phyloP scores from a whole-genome alignment of 352 stramenopile species.

The Phytophthora parvispora region DNA sequence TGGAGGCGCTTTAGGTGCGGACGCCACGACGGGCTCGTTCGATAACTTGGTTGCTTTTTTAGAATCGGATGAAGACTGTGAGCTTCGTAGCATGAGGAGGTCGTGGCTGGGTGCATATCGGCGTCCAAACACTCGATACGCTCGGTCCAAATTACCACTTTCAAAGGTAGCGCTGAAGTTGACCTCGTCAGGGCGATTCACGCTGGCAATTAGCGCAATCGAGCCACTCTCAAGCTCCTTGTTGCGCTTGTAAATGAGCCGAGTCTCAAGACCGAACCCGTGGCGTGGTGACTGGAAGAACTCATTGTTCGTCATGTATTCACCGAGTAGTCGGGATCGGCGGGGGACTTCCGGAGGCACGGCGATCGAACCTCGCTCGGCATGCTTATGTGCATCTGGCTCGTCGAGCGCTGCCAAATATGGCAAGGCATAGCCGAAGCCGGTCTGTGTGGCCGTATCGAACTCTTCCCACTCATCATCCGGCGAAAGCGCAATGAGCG shows the following conservation, averaged over 20 bases:
- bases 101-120: slow-evolving; percentile 64
- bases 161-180: slow-evolving; percentile 78
- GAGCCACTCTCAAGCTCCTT: slow-evolving; percentile 45
- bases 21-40: slow-evolving; percentile 1
- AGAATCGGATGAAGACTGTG: neutral
- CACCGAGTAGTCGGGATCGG: slow-evolving; percentile 55
- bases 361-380: slow-evolving; percentile 10
- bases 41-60: slow-evolving; percentile 1
- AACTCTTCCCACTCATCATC: slow-evolving; percentile 82
- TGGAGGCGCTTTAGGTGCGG: slow-evolving; percentile 10
- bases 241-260: slow-evolving; percentile 74
- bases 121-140: slow-evolving; percentile 66
- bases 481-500: slow-evolving; percentile 70
- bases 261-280: slow-evolving; percentile 64
- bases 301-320: slow-evolving; percentile 84
- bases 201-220: neutral
- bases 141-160: slow-evolving; percentile 81
- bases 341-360: slow-evolving; percentile 13
- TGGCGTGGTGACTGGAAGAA: slow-evolving; percentile 66
- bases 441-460: slow-evolving; percentile 62
- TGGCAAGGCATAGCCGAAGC: slow-evolving; percentile 65
- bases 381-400: slow-evolving; percentile 48
- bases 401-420: slow-evolving; percentile 53
- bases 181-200: slow-evolving; percentile 45
- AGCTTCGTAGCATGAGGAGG: slow-evolving; percentile 25